Base-by-base conservation (phyloP, 2,329 filamentous ascomycete genomes). In the Podosphaera fusca region DNA sequence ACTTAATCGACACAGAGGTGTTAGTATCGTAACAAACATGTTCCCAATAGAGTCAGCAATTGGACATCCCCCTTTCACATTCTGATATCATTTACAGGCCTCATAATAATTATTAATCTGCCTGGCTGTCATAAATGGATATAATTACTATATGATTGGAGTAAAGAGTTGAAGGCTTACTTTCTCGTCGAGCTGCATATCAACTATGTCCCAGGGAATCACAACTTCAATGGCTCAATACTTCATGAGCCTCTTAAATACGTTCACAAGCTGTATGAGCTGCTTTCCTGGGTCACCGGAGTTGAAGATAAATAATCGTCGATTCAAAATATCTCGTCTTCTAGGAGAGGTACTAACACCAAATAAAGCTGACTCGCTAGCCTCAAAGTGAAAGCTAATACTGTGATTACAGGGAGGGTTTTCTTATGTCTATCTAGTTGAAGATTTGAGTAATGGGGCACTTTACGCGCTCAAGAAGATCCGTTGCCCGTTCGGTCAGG, bases 381-480 rank as follows among this genome's bases (percentile, higher is more conserved):
- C 57, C 57, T 34, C 50, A 42, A 38, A 35, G 36, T 38, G 55
- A 10, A 46, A 57, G 55, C 63, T 63, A 42, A 64, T 58, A 47
- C 38, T 55, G 31, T 36, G 14, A 8, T 31, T 35, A 47, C 58
- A 90, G 84, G 92, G 92, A 68, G 92, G 92, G 66, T 98, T 98
- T 75, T 95, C 88, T 62, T 98, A 96, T 71, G 92, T 98, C 64
- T 98, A 98, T 72, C 85, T 98, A 59, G 92, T 98, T 59, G 86
- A 96, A 75, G 89, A 95, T 70, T 90, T 85, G 53, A 75, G 80
- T 57, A 84, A 81, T 56, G 85, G 86, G 59, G 81, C 90, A 65
- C 79, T 95, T 52, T 90, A 94, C 70, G 92, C 92, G 21, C 81
- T 96, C 60, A 98, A 98, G 72, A 98, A 98, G 77, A 98, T 98